phyloP scores from a whole-genome alignment of 2,329 filamentous ascomycete genomes.

The Hypoxylon sp. region DNA sequence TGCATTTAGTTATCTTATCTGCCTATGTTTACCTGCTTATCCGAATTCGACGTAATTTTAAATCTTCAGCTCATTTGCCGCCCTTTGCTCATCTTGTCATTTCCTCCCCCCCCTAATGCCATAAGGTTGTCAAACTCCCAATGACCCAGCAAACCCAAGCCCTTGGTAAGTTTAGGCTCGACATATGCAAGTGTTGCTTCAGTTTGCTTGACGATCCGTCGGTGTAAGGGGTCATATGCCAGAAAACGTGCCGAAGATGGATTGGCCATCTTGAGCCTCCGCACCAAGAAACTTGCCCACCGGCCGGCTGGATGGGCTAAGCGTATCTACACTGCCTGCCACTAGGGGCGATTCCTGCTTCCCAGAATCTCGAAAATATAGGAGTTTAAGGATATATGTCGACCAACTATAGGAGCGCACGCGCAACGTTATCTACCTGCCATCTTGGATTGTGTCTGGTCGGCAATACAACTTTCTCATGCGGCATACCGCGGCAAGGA shows the following conservation, averaged over 20 bases:
- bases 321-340: conserved; percentile 26
- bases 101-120: neutral
- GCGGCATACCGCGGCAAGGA: conserved; percentile 22
- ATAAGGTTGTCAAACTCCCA: conserved; percentile 15
- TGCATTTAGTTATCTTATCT: neutral
- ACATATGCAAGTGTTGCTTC: conserved; percentile 27
- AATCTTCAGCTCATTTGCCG: neutral
- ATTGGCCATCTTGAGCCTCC: conserved; percentile 36
- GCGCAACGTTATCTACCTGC: conserved; percentile 20
- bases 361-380: conserved; percentile 10
- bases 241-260: conserved; percentile 33
- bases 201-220: conserved; percentile 34
- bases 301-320: conserved; percentile 5
- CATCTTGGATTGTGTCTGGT: conserved; percentile 32
- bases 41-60: neutral
- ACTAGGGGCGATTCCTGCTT: conserved; percentile 36
- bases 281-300: conserved; percentile 6
- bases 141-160: conserved; percentile 13
- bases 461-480: conserved; percentile 19
- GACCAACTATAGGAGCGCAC: conserved; percentile 7
- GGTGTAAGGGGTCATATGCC: conserved; percentile 33
- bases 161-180: conserved; percentile 20
- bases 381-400: conserved; percentile 24
- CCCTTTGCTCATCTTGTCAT: conserved; percentile 11
- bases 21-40: neutral